phyloP scores from a whole-genome alignment of 257 asterid genomes.

The Paulownia fortunei region DNA sequence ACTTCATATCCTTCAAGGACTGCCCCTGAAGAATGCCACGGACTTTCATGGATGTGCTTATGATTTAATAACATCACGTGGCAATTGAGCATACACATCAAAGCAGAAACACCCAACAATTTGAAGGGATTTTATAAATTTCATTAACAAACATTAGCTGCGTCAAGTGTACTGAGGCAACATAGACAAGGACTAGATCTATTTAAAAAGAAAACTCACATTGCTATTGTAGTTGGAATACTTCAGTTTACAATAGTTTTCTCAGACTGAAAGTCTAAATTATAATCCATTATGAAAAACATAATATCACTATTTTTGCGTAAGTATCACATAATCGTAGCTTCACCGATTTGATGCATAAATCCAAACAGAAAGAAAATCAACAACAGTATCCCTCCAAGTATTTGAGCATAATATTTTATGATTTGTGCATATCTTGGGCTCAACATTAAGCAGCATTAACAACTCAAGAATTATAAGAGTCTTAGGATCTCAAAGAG shows the following conservation, averaged over 20 bases:
- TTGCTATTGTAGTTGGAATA: background rate
- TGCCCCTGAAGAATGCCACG: conserved; percentile 10
- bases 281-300: background rate
- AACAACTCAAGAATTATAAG: background rate
- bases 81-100: background rate
- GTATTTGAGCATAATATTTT: background rate
- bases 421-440: background rate
- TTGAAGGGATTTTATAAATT: conserved; percentile 3
- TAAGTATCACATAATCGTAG: background rate
- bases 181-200: conserved; percentile 1
- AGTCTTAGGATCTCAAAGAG: background rate
- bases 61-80: background rate
- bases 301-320: background rate
- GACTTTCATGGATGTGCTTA: conserved; percentile 10
- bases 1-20: conserved; percentile 8
- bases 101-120: conserved; percentile 12
- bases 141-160: background rate
- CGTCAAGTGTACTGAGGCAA: conserved; percentile 9
- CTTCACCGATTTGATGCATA: background rate
- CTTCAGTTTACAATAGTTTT: background rate
- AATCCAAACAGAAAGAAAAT: background rate
- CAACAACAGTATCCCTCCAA: background rate
- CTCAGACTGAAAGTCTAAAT: background rate
- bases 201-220: background rate
- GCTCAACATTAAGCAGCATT: background rate